Evolutionary conservation across 2,329 filamentous ascomycete species (phyloP).

Genomic region (Alternaria sp.): DNA sequence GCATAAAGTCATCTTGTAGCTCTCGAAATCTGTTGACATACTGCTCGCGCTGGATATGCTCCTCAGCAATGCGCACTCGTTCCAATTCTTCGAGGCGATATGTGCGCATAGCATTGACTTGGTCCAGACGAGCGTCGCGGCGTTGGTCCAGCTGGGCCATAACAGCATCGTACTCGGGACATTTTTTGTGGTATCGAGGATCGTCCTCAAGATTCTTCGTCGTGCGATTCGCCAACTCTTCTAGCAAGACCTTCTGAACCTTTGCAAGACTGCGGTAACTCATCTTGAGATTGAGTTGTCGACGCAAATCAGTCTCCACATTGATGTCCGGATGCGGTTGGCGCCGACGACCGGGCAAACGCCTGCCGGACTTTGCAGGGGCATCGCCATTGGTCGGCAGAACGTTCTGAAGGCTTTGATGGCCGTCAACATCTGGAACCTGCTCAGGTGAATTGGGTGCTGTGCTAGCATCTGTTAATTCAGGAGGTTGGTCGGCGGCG

Average conservation of each 20-base stretch:
- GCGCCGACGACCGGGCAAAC: conserved; percentile 55
- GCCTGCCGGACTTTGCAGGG: conserved; percentile 47
- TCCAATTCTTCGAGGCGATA: conserved; percentile 50
- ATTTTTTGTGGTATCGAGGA: conserved; percentile 62
- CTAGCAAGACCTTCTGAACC: conserved; percentile 69
- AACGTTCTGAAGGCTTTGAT: conserved; percentile 45
- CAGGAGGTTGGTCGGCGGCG: conserved; percentile 43
- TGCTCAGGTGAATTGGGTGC: conserved; percentile 48
- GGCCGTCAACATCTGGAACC: conserved; percentile 43
- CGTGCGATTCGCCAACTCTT: conserved; percentile 69
- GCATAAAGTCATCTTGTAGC: conserved; percentile 43
- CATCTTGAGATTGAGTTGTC: conserved; percentile 72
- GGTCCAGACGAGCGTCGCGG: conserved; percentile 51
- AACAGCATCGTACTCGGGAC: conserved; percentile 62
- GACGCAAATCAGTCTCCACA: conserved; percentile 59
- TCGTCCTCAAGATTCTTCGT: conserved; percentile 66
- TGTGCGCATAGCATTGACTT: conserved; percentile 49
- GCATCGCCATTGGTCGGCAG: conserved; percentile 48
- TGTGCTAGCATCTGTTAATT: conserved; percentile 48
- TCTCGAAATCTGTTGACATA: conserved; percentile 47
- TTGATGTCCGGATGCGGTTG: conserved; percentile 57
- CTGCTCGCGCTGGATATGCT: conserved; percentile 47
- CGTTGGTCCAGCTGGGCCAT: conserved; percentile 61
- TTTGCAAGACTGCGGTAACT: conserved; percentile 70
- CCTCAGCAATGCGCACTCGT: conserved; percentile 45